These are phyloP conservation scores for Thinopyrum elongatum DNA, from an alignment of 176 grass and related monocot species.

Conservation along the genomic window DNA sequence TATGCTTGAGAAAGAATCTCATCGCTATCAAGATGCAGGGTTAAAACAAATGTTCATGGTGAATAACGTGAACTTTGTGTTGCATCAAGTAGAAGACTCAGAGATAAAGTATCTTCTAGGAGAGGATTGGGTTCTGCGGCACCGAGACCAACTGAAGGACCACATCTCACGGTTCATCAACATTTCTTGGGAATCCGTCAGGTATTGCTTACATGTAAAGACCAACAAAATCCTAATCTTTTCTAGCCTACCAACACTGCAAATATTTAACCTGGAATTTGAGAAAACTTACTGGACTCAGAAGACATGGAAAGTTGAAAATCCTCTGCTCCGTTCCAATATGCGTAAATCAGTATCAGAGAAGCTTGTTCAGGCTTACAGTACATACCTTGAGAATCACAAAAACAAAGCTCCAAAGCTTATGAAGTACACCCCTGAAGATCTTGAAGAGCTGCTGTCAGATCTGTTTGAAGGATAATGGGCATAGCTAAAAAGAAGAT, in stretches of 20 bases:
- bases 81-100: background rate
- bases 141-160: background rate
- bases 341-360: slow-evolving; percentile 10
- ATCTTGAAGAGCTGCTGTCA: background rate
- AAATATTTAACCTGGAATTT: slow-evolving; percentile 12
- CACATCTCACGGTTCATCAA: background rate
- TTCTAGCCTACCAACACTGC: background rate
- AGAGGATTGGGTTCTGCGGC: background rate
- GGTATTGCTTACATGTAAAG: slow-evolving; percentile 2
- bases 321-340: background rate
- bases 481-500: background rate
- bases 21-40: background rate
- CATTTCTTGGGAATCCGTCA: slow-evolving; percentile 6
- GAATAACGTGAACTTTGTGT: background rate
- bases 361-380: slow-evolving; percentile 13
- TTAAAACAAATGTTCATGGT: background rate
- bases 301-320: slow-evolving; percentile 18
- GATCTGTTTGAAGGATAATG: slow-evolving; percentile 20
- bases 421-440: slow-evolving; percentile 10
- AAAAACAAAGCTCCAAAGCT: slow-evolving; percentile 15
- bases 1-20: slow-evolving; percentile 19
- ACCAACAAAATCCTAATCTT: background rate
- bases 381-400: slow-evolving; percentile 1
- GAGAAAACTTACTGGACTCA: background rate
- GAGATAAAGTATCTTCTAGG: slow-evolving; percentile 4